Evolutionary conservation across 768 basidiomycete species (phyloP).

Genomic region (Mycena latifolia): DNA sequence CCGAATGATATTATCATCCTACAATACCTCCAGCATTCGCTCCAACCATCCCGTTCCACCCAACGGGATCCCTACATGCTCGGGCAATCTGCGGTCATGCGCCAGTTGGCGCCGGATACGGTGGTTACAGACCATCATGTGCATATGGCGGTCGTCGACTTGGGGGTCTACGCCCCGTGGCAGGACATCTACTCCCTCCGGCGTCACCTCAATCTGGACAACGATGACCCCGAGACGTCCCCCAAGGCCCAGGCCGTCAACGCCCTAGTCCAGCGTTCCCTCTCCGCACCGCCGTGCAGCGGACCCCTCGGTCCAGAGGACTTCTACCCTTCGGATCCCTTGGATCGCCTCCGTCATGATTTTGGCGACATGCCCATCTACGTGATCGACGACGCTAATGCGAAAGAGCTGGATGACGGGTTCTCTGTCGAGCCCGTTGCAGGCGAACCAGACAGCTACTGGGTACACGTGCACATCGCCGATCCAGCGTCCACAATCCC

Average conservation of each 20-base stretch:
- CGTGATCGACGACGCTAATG: slow-evolving; percentile 84
- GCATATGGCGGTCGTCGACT: slow-evolving; percentile 67
- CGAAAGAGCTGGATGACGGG: slow-evolving; percentile 95
- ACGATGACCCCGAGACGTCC: slow-evolving; percentile 46
- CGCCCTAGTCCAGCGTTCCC: slow-evolving; percentile 44
- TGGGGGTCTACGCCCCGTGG: slow-evolving; percentile 88
- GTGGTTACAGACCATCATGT: slow-evolving; percentile 50
- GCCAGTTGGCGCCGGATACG: slow-evolving; percentile 58
- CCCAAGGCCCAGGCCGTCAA: slow-evolving; percentile 42
- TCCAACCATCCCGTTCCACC: slow-evolving; percentile 59
- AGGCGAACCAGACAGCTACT: slow-evolving; percentile 67
- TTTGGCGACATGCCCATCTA: slow-evolving; percentile 87
- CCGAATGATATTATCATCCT: slow-evolving; percentile 69
- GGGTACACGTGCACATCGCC: slow-evolving; percentile 94
- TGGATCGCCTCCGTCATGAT: slow-evolving; percentile 84
- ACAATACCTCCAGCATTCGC: slow-evolving; percentile 66
- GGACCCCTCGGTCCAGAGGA: slow-evolving; percentile 70
- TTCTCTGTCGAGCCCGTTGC: slow-evolving; percentile 83
- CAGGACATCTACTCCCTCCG: slow-evolving; percentile 68
- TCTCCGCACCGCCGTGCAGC: slow-evolving; percentile 40
- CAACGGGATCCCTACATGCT: slow-evolving; percentile 76
- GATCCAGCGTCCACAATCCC: slow-evolving; percentile 89
- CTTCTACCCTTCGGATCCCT: slow-evolving; percentile 70
- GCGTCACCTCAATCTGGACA: slow-evolving; percentile 50
- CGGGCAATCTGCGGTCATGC: slow-evolving; percentile 68